Percentiles rank a stretch among this genome's conserved stretches.
These are phyloP conservation scores for Suillus tomentosus DNA, from an alignment of 768 basidiomycete genomes.

Conservation along the genomic window DNA sequence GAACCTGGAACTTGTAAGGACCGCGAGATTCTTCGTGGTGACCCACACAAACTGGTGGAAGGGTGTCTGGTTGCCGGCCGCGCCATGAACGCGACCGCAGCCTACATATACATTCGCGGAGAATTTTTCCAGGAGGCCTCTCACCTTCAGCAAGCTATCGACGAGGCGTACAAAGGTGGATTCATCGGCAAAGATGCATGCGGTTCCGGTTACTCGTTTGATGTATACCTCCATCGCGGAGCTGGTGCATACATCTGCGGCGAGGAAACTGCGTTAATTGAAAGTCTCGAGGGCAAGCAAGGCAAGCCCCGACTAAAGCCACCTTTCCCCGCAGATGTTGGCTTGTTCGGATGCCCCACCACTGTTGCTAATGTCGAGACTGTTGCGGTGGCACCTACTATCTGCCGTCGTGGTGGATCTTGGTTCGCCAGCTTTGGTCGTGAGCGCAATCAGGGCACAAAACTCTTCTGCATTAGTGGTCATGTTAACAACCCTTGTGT, in stretches of 20 bases:
- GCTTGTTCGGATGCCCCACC: constrained; percentile 94
- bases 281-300: constrained; percentile 96
- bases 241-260: constrained; percentile 99
- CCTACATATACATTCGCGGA: constrained; percentile 99
- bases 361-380: constrained; percentile 99
- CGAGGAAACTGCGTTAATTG: constrained; percentile 97
- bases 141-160: constrained; percentile 93
- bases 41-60: constrained; percentile 97
- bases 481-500: constrained; percentile 99
- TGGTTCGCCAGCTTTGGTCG: constrained; percentile 96
- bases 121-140: constrained; percentile 96
- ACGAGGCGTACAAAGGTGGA: constrained; percentile 90
- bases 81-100: constrained; percentile 95
- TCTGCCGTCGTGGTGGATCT: constrained; percentile 80
- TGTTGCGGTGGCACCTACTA: constrained; percentile 96
- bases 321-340: constrained; percentile 98
- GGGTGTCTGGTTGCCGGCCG: constrained; percentile 97
- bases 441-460: constrained; percentile 94
- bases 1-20: constrained; percentile 99
- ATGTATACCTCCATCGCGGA: constrained; percentile 97
- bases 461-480: constrained; percentile 93
- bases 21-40: constrained; percentile 95
- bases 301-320: constrained; percentile 98
- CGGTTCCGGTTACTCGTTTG: constrained; percentile 91
- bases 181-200: constrained; percentile 90